These are phyloP conservation scores for Lactifluus piperatus DNA, from an alignment of 768 basidiomycete genomes.

Conservation along the genomic window DNA sequence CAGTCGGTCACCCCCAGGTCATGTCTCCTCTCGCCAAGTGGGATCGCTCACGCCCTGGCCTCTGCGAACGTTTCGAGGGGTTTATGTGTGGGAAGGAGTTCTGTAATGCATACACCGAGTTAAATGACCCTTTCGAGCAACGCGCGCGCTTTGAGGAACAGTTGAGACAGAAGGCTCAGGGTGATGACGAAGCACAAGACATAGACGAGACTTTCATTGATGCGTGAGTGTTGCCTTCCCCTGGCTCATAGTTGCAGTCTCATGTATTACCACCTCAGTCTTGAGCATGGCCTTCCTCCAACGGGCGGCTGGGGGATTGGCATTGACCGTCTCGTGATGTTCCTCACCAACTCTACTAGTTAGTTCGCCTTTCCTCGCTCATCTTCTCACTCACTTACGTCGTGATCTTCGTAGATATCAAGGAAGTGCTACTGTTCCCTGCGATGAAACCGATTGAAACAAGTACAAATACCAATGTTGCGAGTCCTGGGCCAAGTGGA, in stretches of 20 bases:
- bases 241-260: not conserved
- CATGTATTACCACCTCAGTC: constrained; percentile 35
- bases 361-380: constrained; percentile 24
- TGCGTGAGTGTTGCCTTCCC: constrained; percentile 49
- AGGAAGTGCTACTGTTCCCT: constrained; percentile 94
- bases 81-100: constrained; percentile 99
- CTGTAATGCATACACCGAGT: constrained; percentile 98
- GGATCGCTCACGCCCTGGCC: constrained; percentile 92
- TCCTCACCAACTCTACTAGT: constrained; percentile 95
- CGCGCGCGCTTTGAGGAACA: constrained; percentile 93
- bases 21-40: constrained; percentile 99
- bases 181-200: constrained; percentile 97
- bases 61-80: constrained; percentile 97
- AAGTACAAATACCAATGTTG: constrained; percentile 28
- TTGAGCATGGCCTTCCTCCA: constrained; percentile 95
- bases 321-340: constrained; percentile 96
- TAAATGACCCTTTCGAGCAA: constrained; percentile 98
- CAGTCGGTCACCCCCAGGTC: constrained; percentile 96
- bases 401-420: constrained; percentile 57
- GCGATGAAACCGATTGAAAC: constrained; percentile 86
- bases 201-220: constrained; percentile 94
- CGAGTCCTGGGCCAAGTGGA: constrained; percentile 26
- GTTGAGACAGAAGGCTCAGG: constrained; percentile 87
- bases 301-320: constrained; percentile 98
- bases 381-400: constrained; percentile 5